These are phyloP conservation scores for Cryptococcus maquisensis DNA, from an alignment of 1,284 basidiomycete genomes.

Conservation along the genomic window DNA sequence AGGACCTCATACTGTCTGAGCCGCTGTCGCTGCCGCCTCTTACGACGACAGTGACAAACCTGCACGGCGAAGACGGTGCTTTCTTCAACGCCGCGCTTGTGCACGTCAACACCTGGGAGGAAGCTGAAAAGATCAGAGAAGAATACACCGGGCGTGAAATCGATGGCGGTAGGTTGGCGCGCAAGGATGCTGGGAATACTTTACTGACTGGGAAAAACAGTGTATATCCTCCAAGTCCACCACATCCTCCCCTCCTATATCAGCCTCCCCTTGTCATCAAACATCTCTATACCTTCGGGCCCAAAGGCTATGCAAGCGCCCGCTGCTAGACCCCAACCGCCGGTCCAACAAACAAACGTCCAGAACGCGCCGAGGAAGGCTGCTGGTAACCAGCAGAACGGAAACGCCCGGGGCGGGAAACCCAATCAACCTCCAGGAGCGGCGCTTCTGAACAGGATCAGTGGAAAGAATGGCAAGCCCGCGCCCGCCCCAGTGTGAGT, in stretches of 20 bases:
- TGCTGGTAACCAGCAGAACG: not conserved
- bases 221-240: conserved; percentile 32
- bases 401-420: not conserved
- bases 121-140: conserved; percentile 36
- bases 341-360: not conserved
- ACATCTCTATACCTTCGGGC: not conserved
- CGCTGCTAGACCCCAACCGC: not conserved
- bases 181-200: not conserved
- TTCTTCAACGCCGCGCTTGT: conserved; percentile 37
- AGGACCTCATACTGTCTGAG: conserved; percentile 34
- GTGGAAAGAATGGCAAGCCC: not conserved
- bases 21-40: conserved; percentile 24
- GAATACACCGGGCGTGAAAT: conserved; percentile 39
- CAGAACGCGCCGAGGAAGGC: not conserved
- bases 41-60: conserved; percentile 24
- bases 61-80: conserved; percentile 21
- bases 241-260: conserved; percentile 33
- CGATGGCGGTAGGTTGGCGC: conserved; percentile 33
- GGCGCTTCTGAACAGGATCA: not conserved
- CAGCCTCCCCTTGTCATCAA: conserved; percentile 13
- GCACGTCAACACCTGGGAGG: conserved; percentile 26
- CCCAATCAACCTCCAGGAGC: not conserved
- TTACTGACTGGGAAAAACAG: conserved; percentile 15
- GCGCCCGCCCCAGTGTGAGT: not conserved
- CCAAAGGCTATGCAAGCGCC: not conserved